Evolutionary conservation across 2,329 filamentous ascomycete genomes (phyloP), one percentile per base, ranked within the genome.

Genomic region (Scedosporium minutisporum): DNA sequence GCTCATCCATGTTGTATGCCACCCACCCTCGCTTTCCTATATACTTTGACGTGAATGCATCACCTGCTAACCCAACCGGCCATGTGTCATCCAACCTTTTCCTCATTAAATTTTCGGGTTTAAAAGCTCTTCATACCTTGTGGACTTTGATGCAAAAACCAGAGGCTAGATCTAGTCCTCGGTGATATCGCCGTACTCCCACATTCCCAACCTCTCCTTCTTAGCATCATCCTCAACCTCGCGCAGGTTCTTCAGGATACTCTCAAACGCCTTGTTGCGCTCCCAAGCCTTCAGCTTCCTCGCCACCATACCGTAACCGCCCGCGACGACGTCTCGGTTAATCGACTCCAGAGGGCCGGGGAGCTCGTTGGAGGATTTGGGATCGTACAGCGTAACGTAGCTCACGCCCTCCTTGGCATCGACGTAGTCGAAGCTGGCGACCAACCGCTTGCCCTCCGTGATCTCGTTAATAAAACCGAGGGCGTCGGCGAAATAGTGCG

Each of bases 161-260:
- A 16, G n/a, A 16, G 55, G 16, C 23, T 16, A 44, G 23, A 16
- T 44, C 74, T 86, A 92, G 71, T 96, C 91, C 78, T 96, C 93
- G 14, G 91, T 96, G 71, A 96, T 82, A 74, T 97, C 95, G 68
- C 95, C 95, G 76, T 97, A 99, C 82, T 99, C 95, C 93, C 93
- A 99, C 84, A 96, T 95, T 53, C 95, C 95, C 67, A 86, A 81
- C 65, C 92, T 85, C 63, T 87, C 86, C 62, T 84, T 80, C 83
- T 96, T 96, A 4, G 93, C 93, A 74, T 88, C 81, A 42, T 82
- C 80, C 79, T 96, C 88, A 60, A 88, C 84, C 74, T 88, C 83
- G 71, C 84, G 87, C 65, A 97, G 78, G 68, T 84, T 84, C 74
- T 86, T 84, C 65, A 96, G 76, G 53, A 92, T 85, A 41, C 89